Evolutionary conservation across 2,329 filamentous ascomycete genomes (phyloP).

Genomic region (Periglandula ipomoeae): DNA sequence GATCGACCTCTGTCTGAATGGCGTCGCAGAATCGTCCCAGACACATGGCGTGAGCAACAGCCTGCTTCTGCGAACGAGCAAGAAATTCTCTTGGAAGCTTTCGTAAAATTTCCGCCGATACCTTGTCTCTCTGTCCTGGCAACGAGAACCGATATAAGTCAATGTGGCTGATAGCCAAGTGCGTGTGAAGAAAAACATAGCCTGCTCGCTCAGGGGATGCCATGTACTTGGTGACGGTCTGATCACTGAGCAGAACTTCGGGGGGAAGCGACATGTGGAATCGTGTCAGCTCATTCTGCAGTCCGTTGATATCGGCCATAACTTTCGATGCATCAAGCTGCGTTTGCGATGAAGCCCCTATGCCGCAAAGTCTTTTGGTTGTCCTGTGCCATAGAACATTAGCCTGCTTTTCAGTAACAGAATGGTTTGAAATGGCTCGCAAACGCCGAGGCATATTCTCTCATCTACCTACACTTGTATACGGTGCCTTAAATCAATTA

Average conservation of each 20-base stretch:
- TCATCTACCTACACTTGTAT: conserved; percentile 23
- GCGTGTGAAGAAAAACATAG: conserved; percentile 29
- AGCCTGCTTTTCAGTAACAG: no score
- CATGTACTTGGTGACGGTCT: conserved; percentile 23
- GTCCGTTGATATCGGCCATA: conserved; percentile 25
- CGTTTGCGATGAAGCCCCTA: conserved; percentile 11
- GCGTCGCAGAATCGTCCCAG: conserved; percentile 27
- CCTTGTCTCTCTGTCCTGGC: conserved; percentile 24
- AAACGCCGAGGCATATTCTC: no score
- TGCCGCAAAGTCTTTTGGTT: conserved; percentile 17
- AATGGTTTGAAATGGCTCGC: neutral
- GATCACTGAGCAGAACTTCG: conserved; percentile 24
- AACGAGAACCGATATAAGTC: conserved; percentile 31
- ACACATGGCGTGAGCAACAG: conserved; percentile 28
- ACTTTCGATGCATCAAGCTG: conserved; percentile 26
- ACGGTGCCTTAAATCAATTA: conserved; percentile 27
- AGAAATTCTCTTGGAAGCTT: conserved; percentile 28
- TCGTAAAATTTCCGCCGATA: conserved; percentile 21
- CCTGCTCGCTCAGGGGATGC: conserved; percentile 21
- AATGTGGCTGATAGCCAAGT: conserved; percentile 26
- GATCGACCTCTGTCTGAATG: conserved; percentile 20
- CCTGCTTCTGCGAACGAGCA: conserved; percentile 27
- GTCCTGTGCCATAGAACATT: no score
- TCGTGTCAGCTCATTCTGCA: conserved; percentile 28
- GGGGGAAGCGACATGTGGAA: conserved; percentile 27